Evolutionary conservation across 306 rosid genomes (phyloP), one percentile per base, ranked within the genome.

Genomic region (Dryas drummondii): DNA sequence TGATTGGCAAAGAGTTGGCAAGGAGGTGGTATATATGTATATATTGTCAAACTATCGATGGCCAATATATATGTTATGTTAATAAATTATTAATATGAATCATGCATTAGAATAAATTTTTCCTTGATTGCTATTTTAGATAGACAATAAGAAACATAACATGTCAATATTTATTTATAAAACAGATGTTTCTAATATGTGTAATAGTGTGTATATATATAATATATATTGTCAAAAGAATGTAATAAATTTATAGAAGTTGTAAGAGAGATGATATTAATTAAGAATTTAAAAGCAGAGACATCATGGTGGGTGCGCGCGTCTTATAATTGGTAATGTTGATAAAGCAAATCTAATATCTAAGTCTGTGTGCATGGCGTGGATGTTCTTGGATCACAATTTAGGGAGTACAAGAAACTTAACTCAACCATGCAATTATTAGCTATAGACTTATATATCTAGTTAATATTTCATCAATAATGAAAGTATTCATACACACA

Each of bases 381-480:
- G 88, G 91, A 87, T 64, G 82, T 79, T 73, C 80, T 74, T 56
- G 73, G 87, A 78, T 82, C 88, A 82, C 83, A 84, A 67, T 73
- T 88, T 79, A 37, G 81, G 84, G 76, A 81, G 66, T 75, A 68
- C 15, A 81, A 84, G 57, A 9, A 52, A 48, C 67, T 22, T 32
- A 32, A 32, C 1, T 56, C 53, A 16, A 54, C 32, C 2, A 15
- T 51, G 15, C 16, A 32, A 51, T 68, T 50, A 32, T 51, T 68
- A 47, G 71, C 57, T 17, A 5, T 58, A 5, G 52, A 49, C 9
- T 49, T 2, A 32, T 32, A 1, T 32, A 1, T 60, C 15, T 32
- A 14, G 50, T 47, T 59, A 59, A 64, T 40, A 44, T 12, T 53
- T 6, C 27, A 12, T 4, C 72, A 26, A 54, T 44, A 68, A 47